Evolutionary conservation across 768 basidiomycete genomes (phyloP), one percentile per base, ranked within the genome.

Genomic region (Pholiota conissans): DNA sequence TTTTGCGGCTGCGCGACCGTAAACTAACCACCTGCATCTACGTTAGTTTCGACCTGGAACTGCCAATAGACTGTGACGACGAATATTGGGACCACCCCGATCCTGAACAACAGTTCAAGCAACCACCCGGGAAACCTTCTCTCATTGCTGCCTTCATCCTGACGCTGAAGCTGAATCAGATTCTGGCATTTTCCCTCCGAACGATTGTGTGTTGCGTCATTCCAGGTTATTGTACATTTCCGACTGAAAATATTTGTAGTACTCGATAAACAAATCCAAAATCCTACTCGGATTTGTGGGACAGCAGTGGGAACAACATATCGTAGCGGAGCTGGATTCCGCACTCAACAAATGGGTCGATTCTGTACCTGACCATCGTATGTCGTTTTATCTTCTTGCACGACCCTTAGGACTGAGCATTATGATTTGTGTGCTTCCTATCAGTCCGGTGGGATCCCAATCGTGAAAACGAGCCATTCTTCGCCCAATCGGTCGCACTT

Each of bases 261-360:
- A 93, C 67, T 87, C 91, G n/a, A 90, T 91, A 63, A 90, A 89
- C 67, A 89, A 87, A 64, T 84, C 84, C 0, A 87, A 88, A 64
- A 71, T 84, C 7, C 69, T 84, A 1, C 76, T 89, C 4, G 88
- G 87, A 13, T 83, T 85, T 60, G 80, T 82, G 3, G 86, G 84
- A 1, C 56, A 73, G 58, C 60, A 85, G 55, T 90, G 88, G 89
- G 87, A 89, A 56, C 81, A 89, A 51, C 74, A 80, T 55, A 81
- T 87, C 34, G 86, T 91, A 1, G 80, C 86, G 7, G 86, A 89
- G 56, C 70, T 91, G 1, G 88, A 91, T 66, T 87, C 86, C 2
- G 82, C 84, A 0, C 71, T 91, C 32, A 90, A 90, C 63, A 78
- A 82, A 60, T 91, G 88, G 86, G 80, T 87, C 0, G 86, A 88